Base-by-base conservation (phyloP, 106 monocot genomes). In the Dendrobium catenatum region DNA sequence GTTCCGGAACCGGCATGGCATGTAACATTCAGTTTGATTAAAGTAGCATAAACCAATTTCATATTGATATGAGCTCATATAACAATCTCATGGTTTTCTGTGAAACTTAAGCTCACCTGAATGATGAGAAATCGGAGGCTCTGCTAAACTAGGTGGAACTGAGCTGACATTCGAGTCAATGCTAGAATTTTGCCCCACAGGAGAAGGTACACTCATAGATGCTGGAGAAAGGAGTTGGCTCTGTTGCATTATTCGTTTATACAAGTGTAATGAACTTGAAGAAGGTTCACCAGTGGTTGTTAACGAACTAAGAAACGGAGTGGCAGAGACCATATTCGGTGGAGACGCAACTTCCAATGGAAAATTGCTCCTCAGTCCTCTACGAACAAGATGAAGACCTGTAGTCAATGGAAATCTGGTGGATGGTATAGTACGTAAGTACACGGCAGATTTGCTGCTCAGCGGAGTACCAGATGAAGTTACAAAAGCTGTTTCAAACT, bases 81-180 rank as follows among this genome's bases (percentile, higher is more conserved):
- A 74, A 74, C 20, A 43, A 74, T 44, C 16, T 44, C 10, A 43
- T n/a, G 18, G 29, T n/a, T 42, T 15, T 33, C 18, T 0, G 16
- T n/a, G 42, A 3, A 27, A 42, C 0, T 47, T 73, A 26, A 81
- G 74, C 89, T 86, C 77, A 95, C 95, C 93, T 61, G 89, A 79
- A 44, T 55, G 78, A 80, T 86, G 88, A 80, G 90, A 82, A 58
- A 85, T 51, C 18, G 93, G 93, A 24, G 93, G 89, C 61, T 89
- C 61, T 9, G 84, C 87, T 37, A 86, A 81, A 54, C 87, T 79
- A 75, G 85, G 80, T 70, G 90, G 85, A 67, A 87, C 82, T 0
- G 85, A 80, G 33, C 85, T 89, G 54, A 83, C 86, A 82, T 87
- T 87, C 26, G 88, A 85, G 80, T 84, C 68, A 48, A 75, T 37